A percentile compares a stretch with the other conserved stretches of the same genome.
These are phyloP conservation scores for Nakataea oryzae DNA, from an alignment of 2,329 filamentous ascomycete genomes.

Conservation along the genomic window DNA sequence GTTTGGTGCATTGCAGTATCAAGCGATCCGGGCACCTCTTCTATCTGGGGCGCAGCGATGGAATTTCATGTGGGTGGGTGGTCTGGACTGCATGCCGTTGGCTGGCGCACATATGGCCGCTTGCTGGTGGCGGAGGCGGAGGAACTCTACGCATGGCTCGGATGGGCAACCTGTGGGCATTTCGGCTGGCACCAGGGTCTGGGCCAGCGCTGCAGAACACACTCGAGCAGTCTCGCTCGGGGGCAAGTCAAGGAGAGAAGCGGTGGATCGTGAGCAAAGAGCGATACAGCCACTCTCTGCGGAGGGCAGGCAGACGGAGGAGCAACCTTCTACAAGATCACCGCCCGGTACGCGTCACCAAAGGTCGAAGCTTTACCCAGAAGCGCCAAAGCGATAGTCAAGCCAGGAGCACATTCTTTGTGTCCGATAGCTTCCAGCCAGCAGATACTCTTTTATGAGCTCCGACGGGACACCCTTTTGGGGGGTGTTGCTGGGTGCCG, in stretches of 20 bases:
- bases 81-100: background rate
- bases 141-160: background rate
- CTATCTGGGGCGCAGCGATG: background rate
- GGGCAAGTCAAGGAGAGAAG: background rate
- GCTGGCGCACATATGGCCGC: background rate
- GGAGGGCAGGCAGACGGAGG: background rate
- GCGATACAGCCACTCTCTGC: background rate
- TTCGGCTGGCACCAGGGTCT: background rate
- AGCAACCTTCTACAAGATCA: background rate
- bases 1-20: background rate
- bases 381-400: constrained; percentile 16
- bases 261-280: background rate
- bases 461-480: background rate
- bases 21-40: background rate
- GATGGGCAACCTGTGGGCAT: background rate
- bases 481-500: constrained; percentile 17
- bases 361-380: constrained; percentile 5
- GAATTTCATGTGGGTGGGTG: background rate
- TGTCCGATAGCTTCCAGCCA: constrained; percentile 25
- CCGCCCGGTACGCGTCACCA: background rate
- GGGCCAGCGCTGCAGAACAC: background rate
- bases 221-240: background rate
- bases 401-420: constrained; percentile 18
- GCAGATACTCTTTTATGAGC: constrained; percentile 29
- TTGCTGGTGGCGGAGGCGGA: background rate